phyloP scores from a whole-genome alignment of 1,284 basidiomycete genomes.

The Sporisorium reilianum region DNA sequence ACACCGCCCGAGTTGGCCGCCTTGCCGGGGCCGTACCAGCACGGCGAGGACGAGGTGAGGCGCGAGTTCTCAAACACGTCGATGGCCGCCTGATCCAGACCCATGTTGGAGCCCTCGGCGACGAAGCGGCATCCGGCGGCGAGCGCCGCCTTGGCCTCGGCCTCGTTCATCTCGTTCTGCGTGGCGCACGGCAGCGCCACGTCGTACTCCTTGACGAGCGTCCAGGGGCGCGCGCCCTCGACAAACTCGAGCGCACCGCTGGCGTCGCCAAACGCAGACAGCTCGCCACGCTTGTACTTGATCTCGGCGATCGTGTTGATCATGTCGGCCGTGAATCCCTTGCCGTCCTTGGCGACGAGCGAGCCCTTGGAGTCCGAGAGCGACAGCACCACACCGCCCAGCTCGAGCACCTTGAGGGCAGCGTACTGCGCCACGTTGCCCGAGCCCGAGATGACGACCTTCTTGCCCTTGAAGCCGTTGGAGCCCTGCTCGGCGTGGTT shows the following conservation, averaged over 20 bases:
- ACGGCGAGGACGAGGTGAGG: constrained; percentile 64
- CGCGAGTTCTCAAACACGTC: constrained; percentile 79
- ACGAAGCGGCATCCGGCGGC: constrained; percentile 80
- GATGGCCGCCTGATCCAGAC: constrained; percentile 75
- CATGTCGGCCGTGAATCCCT: constrained; percentile 71
- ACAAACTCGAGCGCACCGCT: constrained; percentile 50
- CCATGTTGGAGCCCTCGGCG: constrained; percentile 79
- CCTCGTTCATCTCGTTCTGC: constrained; percentile 81
- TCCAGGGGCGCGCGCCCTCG: constrained; percentile 78
- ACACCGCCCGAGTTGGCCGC: constrained; percentile 69
- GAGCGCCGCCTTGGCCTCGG: constrained; percentile 79
- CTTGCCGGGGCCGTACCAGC: constrained; percentile 60
- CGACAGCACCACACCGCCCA: constrained; percentile 80
- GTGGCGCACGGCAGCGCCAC: constrained; percentile 82
- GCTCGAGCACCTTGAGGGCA: constrained; percentile 82
- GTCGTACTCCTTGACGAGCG: constrained; percentile 76
- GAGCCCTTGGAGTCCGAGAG: constrained; percentile 83
- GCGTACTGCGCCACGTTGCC: constrained; percentile 83
- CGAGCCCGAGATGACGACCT: constrained; percentile 78
- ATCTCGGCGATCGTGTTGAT: constrained; percentile 72
- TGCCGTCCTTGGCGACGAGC: constrained; percentile 73
- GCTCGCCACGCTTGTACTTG: constrained; percentile 77
- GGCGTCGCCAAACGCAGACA: constrained; percentile 47
- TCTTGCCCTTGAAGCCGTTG: constrained; percentile 72
- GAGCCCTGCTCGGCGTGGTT: constrained; percentile 66